A percentile compares a stretch with the other conserved stretches of the same genome.
phyloP scores from a whole-genome alignment of 1,284 basidiomycete species.

The Trichosporon ovoides region DNA sequence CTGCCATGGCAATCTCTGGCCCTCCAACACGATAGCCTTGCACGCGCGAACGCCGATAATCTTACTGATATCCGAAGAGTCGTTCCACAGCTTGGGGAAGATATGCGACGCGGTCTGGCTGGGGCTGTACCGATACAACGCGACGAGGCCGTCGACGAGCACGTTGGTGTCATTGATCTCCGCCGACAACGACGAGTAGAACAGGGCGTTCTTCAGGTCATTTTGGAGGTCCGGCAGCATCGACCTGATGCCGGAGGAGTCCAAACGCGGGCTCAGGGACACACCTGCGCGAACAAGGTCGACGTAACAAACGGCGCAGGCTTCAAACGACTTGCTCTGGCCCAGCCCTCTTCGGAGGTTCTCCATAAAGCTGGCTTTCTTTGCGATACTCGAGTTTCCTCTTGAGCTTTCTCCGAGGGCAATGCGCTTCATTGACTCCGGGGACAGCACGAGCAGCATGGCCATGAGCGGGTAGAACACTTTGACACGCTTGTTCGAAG shows the following conservation, averaged over 20 bases:
- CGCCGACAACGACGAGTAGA: conserved; percentile 27
- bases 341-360: conserved; percentile 43
- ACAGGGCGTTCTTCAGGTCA: conserved; percentile 59
- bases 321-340: conserved; percentile 36
- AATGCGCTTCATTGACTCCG: conserved; percentile 60
- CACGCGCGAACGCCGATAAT: conserved; percentile 68
- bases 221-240: conserved; percentile 69
- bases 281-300: conserved; percentile 78
- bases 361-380: conserved; percentile 50
- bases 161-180: conserved; percentile 71
- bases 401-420: conserved; percentile 44
- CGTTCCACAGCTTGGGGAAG: conserved; percentile 65
- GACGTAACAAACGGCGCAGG: conserved; percentile 59
- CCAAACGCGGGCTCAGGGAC: conserved; percentile 57
- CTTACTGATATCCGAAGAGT: conserved; percentile 72
- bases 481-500: conserved; percentile 48
- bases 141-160: conserved; percentile 67
- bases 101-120: conserved; percentile 58
- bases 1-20: conserved; percentile 34
- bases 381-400: conserved; percentile 38
- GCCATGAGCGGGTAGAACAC: conserved; percentile 76
- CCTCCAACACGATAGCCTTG: conserved; percentile 52
- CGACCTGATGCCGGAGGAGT: conserved; percentile 57
- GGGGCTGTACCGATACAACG: conserved; percentile 64
- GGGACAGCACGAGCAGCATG: conserved; percentile 68